Evolutionary conservation across 768 basidiomycete genomes (phyloP), one percentile per base, ranked within the genome.

Genomic region (Tephrocybe sp.): DNA sequence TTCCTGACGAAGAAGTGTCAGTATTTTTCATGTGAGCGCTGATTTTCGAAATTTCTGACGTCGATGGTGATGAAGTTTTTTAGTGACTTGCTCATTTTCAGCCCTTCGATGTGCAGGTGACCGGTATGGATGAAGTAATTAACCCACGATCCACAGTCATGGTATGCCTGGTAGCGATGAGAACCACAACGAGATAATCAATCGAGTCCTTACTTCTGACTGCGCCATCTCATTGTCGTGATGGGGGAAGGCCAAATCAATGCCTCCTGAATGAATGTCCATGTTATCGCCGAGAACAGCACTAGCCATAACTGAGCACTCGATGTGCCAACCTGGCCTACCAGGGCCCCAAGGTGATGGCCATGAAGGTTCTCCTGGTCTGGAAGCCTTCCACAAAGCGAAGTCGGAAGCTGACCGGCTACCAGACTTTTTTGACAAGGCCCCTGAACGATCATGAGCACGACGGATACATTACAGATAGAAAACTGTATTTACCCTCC

Each of bases 221-320:
- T 99, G 97, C 0, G 97, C 97, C 61, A 99, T 80, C 71, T 99
- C 97, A 65, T 99, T 99, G 66, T 98, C 96, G 64, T 99, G 97
- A 71, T 99, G 97, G 5, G 97, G 97, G 71, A 99, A 99, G n/a
- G 92, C 89, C 41, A 99, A 76, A 70, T 99, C 97, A 32, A 92
- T 86, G 4, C 97, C 97, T 43, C 97, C 97, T 7, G 94, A 97
- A 66, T 99, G 97, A 53, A 99, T 94, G 67, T 98, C 97, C 84
- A 99, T 90, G 50, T 84, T 87, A 49, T 86, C 80, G 2, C 95
- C 96, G 37, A 98, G 74, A 40, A 98, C 75, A 26, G 87, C 93
- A 55, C 84, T 89, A 15, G 95, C 95, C 96, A 99, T 99, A 27
- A 97, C 96, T 3, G 92, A 95, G 70, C 96, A 99, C 66, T 99